phyloP scores from a whole-genome alignment of 2,329 filamentous ascomycete species.

The Xylariaceae sp. region DNA sequence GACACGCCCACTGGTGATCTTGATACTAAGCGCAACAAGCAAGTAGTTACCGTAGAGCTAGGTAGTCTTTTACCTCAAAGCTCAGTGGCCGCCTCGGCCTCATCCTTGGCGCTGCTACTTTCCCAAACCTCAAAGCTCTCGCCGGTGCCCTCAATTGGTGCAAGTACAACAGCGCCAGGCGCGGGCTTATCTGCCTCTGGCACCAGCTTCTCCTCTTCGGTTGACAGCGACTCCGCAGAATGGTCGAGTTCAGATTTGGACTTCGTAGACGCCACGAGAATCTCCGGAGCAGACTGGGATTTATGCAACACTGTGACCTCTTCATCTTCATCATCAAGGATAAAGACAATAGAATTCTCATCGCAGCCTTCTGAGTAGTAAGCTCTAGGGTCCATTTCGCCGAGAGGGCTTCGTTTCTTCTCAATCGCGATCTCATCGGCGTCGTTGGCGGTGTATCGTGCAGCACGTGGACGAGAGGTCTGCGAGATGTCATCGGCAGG shows the following conservation, averaged over 20 bases:
- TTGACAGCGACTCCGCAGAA: background rate
- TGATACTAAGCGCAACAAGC: background rate
- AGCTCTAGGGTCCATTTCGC: constrained; percentile 61
- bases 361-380: constrained; percentile 64
- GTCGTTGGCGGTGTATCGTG: constrained; percentile 29
- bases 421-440: constrained; percentile 56
- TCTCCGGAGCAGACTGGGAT: constrained; percentile 28
- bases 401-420: constrained; percentile 59
- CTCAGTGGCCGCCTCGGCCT: constrained; percentile 34
- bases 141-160: constrained; percentile 53
- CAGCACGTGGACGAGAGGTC: constrained; percentile 39
- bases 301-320: constrained; percentile 24
- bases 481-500: constrained; percentile 62
- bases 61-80: constrained; percentile 22
- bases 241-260: background rate
- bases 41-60: background rate
- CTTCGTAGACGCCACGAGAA: constrained; percentile 21
- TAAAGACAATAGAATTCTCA: constrained; percentile 54
- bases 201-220: constrained; percentile 22
- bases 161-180: constrained; percentile 43
- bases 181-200: constrained; percentile 33
- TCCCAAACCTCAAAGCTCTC: constrained; percentile 66
- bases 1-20: constrained; percentile 3
- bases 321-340: constrained; percentile 56
- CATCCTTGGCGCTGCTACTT: constrained; percentile 60